Evolutionary conservation across 768 basidiomycete species (phyloP).

Genomic region (Rhizopogon vinicolor): DNA sequence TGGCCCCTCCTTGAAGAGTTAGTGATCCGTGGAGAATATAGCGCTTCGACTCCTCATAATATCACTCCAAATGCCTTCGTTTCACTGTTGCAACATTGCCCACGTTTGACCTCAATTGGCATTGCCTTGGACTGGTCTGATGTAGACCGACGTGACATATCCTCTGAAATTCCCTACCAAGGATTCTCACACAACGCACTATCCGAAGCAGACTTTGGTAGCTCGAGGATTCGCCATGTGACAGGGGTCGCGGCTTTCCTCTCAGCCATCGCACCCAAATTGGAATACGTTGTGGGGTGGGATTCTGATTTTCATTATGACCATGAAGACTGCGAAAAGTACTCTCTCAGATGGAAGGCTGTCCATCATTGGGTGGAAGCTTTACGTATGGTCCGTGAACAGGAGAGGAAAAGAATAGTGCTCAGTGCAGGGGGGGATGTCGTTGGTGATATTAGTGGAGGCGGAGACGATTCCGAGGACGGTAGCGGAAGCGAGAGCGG

Average conservation of each 20-base stretch:
- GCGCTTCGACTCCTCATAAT: background rate
- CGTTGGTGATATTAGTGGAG: background rate
- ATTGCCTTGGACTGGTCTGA: background rate
- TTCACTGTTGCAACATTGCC: background rate
- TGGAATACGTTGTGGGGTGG: no score
- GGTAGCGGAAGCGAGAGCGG: background rate
- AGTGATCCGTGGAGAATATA: background rate
- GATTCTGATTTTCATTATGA: background rate
- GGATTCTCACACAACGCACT: background rate
- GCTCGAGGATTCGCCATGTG: background rate
- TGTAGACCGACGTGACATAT: background rate
- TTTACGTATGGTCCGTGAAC: conserved; percentile 10
- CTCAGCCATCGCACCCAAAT: background rate
- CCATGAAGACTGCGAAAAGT: conserved; percentile 9
- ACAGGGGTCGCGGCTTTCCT: background rate
- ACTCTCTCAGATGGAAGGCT: conserved; percentile 18
- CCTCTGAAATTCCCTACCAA: background rate
- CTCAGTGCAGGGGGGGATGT: background rate
- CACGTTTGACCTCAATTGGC: background rate
- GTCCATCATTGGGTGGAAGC: conserved; percentile 17
- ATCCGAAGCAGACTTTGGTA: background rate
- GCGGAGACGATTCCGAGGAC: no score
- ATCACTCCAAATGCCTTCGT: background rate
- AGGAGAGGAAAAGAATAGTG: background rate
- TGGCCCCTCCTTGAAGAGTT: background rate